Evolutionary conservation across 1,284 basidiomycete species (phyloP).

Genomic region (Hypsizygus ulmarius): DNA sequence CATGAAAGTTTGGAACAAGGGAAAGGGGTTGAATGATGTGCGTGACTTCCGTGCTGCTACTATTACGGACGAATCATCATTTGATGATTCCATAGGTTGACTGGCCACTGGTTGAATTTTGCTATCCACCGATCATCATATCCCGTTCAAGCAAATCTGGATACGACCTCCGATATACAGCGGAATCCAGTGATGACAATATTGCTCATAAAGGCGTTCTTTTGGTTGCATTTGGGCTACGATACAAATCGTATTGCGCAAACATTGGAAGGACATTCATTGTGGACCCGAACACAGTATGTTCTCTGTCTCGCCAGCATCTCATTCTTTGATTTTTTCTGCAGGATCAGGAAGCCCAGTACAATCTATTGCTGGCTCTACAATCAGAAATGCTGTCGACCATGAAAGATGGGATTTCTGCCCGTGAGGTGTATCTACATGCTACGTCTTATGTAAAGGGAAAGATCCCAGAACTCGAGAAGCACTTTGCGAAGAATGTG

Average conservation of each 20-base stretch:
- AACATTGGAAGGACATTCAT: slow-evolving; percentile 94
- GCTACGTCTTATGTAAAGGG: slow-evolving; percentile 72
- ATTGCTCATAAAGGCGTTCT: slow-evolving; percentile 92
- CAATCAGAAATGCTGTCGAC: slow-evolving; percentile 77
- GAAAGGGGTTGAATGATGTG: slow-evolving; percentile 70
- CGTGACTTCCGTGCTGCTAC: slow-evolving; percentile 27
- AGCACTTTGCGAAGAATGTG: slow-evolving; percentile 84
- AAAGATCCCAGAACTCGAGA: slow-evolving; percentile 81
- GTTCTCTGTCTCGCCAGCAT: slow-evolving; percentile 20
- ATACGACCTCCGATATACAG: slow-evolving; percentile 87
- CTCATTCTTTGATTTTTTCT: slow-evolving; percentile 7
- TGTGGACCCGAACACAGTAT: slow-evolving; percentile 87
- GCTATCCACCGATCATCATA: slow-evolving; percentile 94
- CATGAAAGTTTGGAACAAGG: slow-evolving; percentile 87
- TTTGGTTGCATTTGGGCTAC: slow-evolving; percentile 84
- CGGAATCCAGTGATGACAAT: slow-evolving; percentile 79
- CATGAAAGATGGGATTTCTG: slow-evolving; percentile 78
- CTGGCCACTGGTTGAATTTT: slow-evolving; percentile 86
- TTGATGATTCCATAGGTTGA: slow-evolving; percentile 60
- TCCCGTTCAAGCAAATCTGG: slow-evolving; percentile 79
- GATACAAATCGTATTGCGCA: slow-evolving; percentile 91
- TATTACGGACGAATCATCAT: slow-evolving; percentile 5
- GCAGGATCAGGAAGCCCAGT: slow-evolving; percentile 88
- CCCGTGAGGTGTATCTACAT: slow-evolving; percentile 80
- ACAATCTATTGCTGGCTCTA: slow-evolving; percentile 74